Conservation (phyloP, 192 early-diverging fungal genomes). For the Chytriomyces hyalinus region DNA sequence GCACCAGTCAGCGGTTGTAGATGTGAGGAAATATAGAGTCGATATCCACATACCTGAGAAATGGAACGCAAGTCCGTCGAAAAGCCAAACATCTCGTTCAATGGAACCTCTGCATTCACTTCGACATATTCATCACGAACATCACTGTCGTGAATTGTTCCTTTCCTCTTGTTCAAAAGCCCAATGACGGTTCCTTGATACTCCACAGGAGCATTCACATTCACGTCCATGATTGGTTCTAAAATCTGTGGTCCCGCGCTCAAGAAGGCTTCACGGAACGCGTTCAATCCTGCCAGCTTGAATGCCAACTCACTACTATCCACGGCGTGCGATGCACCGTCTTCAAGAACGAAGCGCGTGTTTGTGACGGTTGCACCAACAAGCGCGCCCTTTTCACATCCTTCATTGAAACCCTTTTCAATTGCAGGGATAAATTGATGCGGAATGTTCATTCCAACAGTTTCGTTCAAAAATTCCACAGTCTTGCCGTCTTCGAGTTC, state of each 20-base stretch:
- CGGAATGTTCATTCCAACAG: slow-evolving; percentile 94
- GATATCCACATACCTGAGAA: slow-evolving; percentile 54
- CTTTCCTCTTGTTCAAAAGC: slow-evolving; percentile 96
- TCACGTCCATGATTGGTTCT: slow-evolving; percentile 97
- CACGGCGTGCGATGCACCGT: slow-evolving; percentile 90
- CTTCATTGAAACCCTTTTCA: slow-evolving; percentile 95
- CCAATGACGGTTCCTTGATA: slow-evolving; percentile 87
- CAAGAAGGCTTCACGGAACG: slow-evolving; percentile 89
- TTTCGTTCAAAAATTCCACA: slow-evolving; percentile 79
- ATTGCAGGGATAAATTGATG: slow-evolving; percentile 90
- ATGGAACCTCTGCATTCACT: slow-evolving; percentile 82
- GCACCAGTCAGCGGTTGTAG: neutral
- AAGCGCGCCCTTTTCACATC: slow-evolving; percentile 84
- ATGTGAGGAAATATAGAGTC: neutral
- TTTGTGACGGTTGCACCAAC: slow-evolving; percentile 90
- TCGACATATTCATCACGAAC: slow-evolving; percentile 91
- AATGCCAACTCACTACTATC: slow-evolving; percentile 98
- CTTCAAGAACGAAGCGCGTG: slow-evolving; percentile 86
- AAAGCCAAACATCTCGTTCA: slow-evolving; percentile 99
- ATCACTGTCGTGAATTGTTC: slow-evolving; percentile 90
- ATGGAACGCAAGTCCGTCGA: slow-evolving; percentile 91
- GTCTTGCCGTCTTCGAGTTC: slow-evolving; percentile 64
- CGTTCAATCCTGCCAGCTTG: slow-evolving; percentile 82
- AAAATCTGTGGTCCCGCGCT: slow-evolving; percentile 83
- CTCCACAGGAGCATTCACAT: slow-evolving; percentile 85